These are phyloP conservation scores for Centrapalus pauciflorus DNA, from an alignment of 129 eudicot species.

Conservation along the genomic window DNA sequence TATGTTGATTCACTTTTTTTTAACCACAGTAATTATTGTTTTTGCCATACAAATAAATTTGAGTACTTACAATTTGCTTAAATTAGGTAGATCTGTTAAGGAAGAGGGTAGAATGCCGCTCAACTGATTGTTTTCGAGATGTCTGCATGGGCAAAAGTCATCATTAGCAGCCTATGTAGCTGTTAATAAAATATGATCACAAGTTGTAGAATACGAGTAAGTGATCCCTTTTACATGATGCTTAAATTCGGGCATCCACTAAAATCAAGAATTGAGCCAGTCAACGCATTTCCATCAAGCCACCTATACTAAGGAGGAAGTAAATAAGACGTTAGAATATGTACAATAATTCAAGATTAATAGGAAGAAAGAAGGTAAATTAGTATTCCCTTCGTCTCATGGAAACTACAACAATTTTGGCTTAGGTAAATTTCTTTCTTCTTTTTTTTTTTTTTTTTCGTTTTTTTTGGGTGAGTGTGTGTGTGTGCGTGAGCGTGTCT, in stretches of 20 bases:
- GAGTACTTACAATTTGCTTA: conserved; percentile 59
- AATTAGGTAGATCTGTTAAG: conserved; percentile 39
- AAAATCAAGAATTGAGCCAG: conserved; percentile 62
- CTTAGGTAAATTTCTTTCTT: too few relatives aligned
- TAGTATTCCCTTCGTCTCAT: conserved; percentile 1
- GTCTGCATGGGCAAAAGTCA: conserved; percentile 30
- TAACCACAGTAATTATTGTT: not conserved
- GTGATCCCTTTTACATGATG: conserved; percentile 35
- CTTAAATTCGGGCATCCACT: conserved; percentile 48
- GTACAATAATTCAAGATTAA: not conserved
- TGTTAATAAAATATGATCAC: not conserved
- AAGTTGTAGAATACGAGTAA: not conserved
- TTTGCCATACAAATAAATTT: not conserved
- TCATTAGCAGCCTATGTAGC: conserved; percentile 14
- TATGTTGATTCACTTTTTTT: not conserved
- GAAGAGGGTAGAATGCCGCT: conserved; percentile 56
- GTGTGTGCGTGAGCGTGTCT: too few relatives aligned
- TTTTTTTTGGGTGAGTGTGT: too few relatives aligned
- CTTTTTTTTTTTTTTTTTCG: too few relatives aligned
- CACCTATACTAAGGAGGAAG: conserved; percentile 31
- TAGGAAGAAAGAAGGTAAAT: not conserved
- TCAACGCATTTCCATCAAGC: conserved; percentile 62
- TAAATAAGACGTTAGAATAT: not conserved
- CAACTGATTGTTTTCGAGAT: conserved; percentile 61
- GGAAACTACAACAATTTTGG: too few relatives aligned